Conservation (phyloP, 2,329 filamentous ascomycete species). For the Tolypocladium amazonense region DNA sequence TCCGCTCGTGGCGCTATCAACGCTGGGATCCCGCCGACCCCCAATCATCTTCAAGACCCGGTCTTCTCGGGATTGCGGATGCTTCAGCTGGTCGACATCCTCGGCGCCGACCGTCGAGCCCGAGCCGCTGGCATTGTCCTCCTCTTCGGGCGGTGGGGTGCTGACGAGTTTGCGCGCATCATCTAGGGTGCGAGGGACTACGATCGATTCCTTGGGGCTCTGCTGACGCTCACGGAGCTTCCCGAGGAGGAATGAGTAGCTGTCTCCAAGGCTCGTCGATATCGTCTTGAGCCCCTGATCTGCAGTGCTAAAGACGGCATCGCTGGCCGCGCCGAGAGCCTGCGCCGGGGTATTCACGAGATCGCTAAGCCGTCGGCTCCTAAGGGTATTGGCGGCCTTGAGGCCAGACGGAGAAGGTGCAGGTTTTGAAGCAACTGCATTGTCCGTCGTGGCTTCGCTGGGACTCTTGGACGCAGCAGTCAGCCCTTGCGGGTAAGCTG, state of each 20-base stretch:
- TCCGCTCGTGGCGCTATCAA: constrained; percentile 59
- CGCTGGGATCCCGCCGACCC: constrained; percentile 65
- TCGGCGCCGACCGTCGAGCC: constrained; percentile 37
- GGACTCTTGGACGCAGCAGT: constrained; percentile 21
- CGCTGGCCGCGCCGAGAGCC: constrained; percentile 71
- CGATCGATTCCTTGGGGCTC: constrained; percentile 31
- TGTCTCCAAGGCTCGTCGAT: constrained; percentile 79
- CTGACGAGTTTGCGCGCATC: constrained; percentile 85
- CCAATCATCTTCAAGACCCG: constrained; percentile 61
- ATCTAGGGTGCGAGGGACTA: constrained; percentile 80
- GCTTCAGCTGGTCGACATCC: constrained; percentile 20
- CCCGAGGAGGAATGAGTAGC: constrained; percentile 87
- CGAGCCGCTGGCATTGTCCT: constrained; percentile 49
- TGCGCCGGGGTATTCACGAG: constrained; percentile 77
- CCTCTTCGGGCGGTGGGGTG: constrained; percentile 54
- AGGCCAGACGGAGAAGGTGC: constrained; percentile 29
- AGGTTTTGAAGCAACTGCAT: constrained; percentile 23
- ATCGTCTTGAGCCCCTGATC: constrained; percentile 91
- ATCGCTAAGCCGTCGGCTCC: constrained; percentile 71
- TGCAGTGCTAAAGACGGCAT: constrained; percentile 76
- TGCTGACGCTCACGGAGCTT: constrained; percentile 65
- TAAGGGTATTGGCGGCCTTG: constrained; percentile 36
- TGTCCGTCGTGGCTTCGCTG: constrained; percentile 20
- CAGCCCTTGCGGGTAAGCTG: constrained; percentile 39
- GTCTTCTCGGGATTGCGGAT: constrained; percentile 38